These are phyloP conservation scores for Neonectria faginata DNA, from an alignment of 2,329 filamentous ascomycete species.

Conservation along the genomic window DNA sequence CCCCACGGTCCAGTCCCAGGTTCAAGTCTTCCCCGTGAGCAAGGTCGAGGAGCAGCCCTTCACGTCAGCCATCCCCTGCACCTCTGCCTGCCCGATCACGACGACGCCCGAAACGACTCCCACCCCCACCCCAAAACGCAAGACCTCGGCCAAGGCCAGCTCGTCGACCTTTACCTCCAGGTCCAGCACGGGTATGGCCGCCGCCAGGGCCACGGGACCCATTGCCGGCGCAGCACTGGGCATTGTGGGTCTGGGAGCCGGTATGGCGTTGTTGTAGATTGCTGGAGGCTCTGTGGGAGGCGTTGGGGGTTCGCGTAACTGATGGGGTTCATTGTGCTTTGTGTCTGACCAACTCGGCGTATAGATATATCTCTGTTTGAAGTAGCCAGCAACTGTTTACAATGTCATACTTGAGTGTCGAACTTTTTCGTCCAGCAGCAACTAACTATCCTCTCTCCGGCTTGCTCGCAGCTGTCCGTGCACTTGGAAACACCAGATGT, in stretches of 20 bases:
- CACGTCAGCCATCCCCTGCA: constrained; percentile 58
- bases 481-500: not conserved
- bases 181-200: constrained; percentile 39
- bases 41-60: constrained; percentile 55
- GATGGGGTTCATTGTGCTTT: not conserved
- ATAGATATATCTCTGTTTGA: not conserved
- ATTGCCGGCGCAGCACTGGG: constrained; percentile 47
- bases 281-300: not conserved
- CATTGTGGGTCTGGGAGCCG: constrained; percentile 46
- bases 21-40: constrained; percentile 66
- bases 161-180: constrained; percentile 29
- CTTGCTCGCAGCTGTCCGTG: not conserved
- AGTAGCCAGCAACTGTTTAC: not conserved
- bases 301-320: not conserved
- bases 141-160: not conserved
- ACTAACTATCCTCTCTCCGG: not conserved
- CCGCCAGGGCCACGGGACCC: constrained; percentile 44
- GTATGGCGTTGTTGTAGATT: constrained; percentile 43
- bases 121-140: constrained; percentile 30
- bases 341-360: not conserved
- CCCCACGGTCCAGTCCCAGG: constrained; percentile 54
- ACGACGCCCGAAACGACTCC: constrained; percentile 37
- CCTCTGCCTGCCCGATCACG: constrained; percentile 52
- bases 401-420: not conserved
- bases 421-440: not conserved